These are phyloP conservation scores for Hyaloscypha bicolor DNA, from an alignment of 495 filamentous ascomycete genomes.

Conservation along the genomic window DNA sequence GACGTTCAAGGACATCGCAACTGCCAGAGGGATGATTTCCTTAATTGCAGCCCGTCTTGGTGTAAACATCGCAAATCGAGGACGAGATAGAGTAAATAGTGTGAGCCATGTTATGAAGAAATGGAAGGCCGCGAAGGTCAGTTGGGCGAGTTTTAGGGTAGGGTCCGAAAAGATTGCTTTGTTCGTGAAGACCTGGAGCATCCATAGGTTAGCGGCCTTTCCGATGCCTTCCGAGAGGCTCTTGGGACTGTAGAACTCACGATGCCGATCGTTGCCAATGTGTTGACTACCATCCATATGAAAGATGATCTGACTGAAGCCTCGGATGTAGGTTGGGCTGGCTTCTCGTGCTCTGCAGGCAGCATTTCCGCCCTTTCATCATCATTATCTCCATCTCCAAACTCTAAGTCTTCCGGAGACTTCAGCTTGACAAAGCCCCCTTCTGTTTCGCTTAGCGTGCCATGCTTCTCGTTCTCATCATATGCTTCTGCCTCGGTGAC, in stretches of 20 bases:
- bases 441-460: conserved; percentile 10
- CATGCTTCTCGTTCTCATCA: conserved; percentile 28
- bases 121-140: conserved; percentile 72
- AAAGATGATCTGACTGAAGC: conserved; percentile 37
- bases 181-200: conserved; percentile 71
- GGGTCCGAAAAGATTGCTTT: conserved; percentile 73
- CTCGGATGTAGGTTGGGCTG: conserved; percentile 3
- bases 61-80: conserved; percentile 61
- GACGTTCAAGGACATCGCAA: conserved; percentile 72
- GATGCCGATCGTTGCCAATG: conserved; percentile 62
- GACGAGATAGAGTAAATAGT: conserved; percentile 64
- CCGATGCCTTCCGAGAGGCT: background rate
- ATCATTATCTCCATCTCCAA: conserved; percentile 29
- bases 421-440: conserved; percentile 25
- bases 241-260: conserved; percentile 39
- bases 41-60: conserved; percentile 55
- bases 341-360: conserved; percentile 22
- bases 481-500: conserved; percentile 34
- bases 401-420: conserved; percentile 23
- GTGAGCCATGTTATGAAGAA: conserved; percentile 71
- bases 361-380: conserved; percentile 29
- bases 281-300: conserved; percentile 61
- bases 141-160: conserved; percentile 64
- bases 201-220: conserved; percentile 5
- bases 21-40: conserved; percentile 64